Evolutionary conservation across 2,329 filamentous ascomycete genomes (phyloP).

Genomic region (Sporothrix euskadiensis): DNA sequence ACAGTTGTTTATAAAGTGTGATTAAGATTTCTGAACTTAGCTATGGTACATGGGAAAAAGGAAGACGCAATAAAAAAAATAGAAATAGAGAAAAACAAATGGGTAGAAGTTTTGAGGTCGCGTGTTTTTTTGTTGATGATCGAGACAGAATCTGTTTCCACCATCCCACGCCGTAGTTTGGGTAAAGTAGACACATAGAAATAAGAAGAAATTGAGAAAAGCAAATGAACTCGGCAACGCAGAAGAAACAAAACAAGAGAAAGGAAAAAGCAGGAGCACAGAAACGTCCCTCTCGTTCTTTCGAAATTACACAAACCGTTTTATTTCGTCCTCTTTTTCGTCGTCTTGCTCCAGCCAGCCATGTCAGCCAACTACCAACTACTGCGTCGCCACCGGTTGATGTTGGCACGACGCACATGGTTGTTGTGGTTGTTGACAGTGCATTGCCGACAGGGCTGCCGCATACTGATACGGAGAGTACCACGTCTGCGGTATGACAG

Average conservation of each 20-base stretch:
- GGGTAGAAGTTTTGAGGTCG: neutral
- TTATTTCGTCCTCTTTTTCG: neutral
- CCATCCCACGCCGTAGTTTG: conserved; percentile 23
- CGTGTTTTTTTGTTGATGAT: conserved; percentile 15
- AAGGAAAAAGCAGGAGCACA: neutral
- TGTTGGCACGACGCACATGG: neutral
- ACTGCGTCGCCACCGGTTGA: neutral
- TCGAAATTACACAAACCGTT: neutral
- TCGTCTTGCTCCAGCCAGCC: conserved; percentile 16
- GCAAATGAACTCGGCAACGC: neutral
- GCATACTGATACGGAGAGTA: neutral
- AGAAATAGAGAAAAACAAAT: conserved; percentile 8
- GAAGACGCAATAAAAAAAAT: conserved; percentile 7
- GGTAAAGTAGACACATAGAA: conserved; percentile 16
- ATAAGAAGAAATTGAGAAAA: conserved; percentile 1
- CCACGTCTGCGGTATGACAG: neutral
- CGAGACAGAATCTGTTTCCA: neutral
- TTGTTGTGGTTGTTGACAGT: neutral
- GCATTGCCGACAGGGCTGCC: neutral
- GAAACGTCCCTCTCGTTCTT: neutral
- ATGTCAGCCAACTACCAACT: neutral
- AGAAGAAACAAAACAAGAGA: neutral
- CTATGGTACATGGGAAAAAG: conserved; percentile 29
- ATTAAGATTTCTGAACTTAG: conserved; percentile 26
- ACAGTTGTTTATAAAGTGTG: neutral